Base-by-base conservation (phyloP, 2,329 filamentous ascomycete genomes). In the Furcasterigmium sp. region DNA sequence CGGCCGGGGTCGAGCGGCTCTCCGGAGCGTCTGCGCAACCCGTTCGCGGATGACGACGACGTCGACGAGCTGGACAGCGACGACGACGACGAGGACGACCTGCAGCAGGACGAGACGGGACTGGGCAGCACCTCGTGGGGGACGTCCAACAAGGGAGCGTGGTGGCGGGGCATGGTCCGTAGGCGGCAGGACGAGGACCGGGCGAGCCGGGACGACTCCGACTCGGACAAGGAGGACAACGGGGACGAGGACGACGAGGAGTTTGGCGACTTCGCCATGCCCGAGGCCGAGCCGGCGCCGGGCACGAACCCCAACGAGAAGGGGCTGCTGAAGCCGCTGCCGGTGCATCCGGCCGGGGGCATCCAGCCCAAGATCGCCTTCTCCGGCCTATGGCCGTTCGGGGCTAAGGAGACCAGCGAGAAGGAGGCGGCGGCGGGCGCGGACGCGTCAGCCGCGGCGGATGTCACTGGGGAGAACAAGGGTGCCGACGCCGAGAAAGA, bases 261-360 rank as follows among this genome's bases (percentile, higher is more conserved):
- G 53, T 78, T 85, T 63, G 82, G 81, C 13, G 83, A 85, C 45
- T 85, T 85, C 52, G 80, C 79, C 50, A 79, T 85, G 65, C 76
- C 80, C 10, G 80, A 82, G 56, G 65, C 73, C 40, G 66, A 63
- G 51, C 36, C 53, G 52, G 46, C 53, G 58, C 37, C 57, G 54
- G 41, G 35, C 8, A 37, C 46, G 15, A 59, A 60, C 23, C 51
- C 53, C 4, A 56, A 59, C 6, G 64, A 70, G 11, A 67, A 64
- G 20, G 63, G 73, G n/a, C 65, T 81, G 3, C 60, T 80, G 43
- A 74, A 76, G 51, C 78, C 78, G 3, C 63, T 79, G 3, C 69
- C 74, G 0, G 66, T 80, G 7, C 74, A 80, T 42, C 63, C 68
- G 9, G 64, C 61, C 39, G 66, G 64, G 35, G 63, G 56, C 4